Percentiles rank a stretch among this genome's conserved stretches.
phyloP scores from a whole-genome alignment of 345 rosid genomes.

The Eutrema japonicum region DNA sequence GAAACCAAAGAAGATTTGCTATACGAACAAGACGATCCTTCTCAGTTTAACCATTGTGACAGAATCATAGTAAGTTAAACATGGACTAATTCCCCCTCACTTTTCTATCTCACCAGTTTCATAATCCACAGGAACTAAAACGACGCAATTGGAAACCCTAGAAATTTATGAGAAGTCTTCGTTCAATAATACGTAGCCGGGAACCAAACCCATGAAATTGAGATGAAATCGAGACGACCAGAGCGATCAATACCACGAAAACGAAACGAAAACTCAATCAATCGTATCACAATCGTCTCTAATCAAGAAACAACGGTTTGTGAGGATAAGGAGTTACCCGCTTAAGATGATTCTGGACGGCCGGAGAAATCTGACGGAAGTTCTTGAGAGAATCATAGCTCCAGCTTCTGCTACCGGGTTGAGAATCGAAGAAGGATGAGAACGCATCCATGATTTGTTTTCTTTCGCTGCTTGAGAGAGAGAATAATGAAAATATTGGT shows the following conservation, averaged over 20 bases:
- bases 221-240: background rate
- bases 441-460: slow-evolving; percentile 64
- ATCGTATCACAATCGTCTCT: background rate
- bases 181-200: background rate
- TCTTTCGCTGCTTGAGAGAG: background rate
- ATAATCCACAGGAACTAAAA: background rate
- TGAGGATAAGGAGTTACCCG: slow-evolving; percentile 51
- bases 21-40: background rate
- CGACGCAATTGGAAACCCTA: slow-evolving; percentile 31
- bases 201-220: background rate
- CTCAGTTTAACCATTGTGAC: background rate
- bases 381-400: slow-evolving; percentile 66
- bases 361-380: slow-evolving; percentile 70
- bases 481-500: background rate
- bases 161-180: background rate
- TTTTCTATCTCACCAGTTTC: background rate
- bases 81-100: background rate
- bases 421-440: slow-evolving; percentile 76
- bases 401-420: slow-evolving; percentile 61
- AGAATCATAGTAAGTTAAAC: background rate
- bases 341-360: slow-evolving; percentile 85
- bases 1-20: too few relatives aligned
- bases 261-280: background rate
- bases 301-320: background rate
- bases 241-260: background rate